Base-by-base conservation (phyloP, 2,329 filamentous ascomycete genomes). In the Fonsecaea monophora region DNA sequence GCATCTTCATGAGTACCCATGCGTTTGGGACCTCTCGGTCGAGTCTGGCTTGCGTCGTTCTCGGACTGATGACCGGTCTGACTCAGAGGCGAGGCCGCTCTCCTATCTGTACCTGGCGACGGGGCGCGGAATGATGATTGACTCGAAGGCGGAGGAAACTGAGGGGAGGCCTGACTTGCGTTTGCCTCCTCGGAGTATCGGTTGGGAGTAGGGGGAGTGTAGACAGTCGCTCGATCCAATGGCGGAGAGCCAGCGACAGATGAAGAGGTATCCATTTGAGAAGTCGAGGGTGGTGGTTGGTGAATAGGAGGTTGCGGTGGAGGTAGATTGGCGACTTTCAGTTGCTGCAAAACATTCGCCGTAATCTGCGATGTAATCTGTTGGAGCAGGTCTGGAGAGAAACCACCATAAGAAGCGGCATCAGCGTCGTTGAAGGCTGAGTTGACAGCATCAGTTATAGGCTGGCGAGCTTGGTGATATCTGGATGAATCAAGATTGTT, bases 371-470 rank as follows among this genome's bases (percentile, higher is more conserved):
- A 70, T 7, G 72, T 74, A 70, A 89, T 86, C 68, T 87, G 84
- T 56, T 85, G 83, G 59, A 90, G 82, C 25, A 90, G 78, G 7
- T 87, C 85, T 1, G 87, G 87, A 60, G 87, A 84, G 12, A 90
- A 78, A 45, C 83, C 81, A 25, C 64, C 64, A 65, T 79, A 80
- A 8, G 82, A 78, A 8, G 81, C 77, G 48, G 66, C 66, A 45
- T 84, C 80, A 10, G 82, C 80, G 60, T 82, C 82, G 71, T 84
- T 79, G 67, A 87, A 85, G 9, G 85, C 85, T 68, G 83, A 82
- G 71, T 81, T 83, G 70, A 88, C 83, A 38, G 85, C 86, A 71
- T 87, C 84, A 71, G 84, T 84, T 70, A 88, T 82, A 12, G 82
- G 82, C 66, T 82, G 80, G 64, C 77, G 76, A 4, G 75, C 76